These are phyloP conservation scores for Penicillium digitatum DNA, from an alignment of 2,329 filamentous ascomycete species.

Conservation along the genomic window DNA sequence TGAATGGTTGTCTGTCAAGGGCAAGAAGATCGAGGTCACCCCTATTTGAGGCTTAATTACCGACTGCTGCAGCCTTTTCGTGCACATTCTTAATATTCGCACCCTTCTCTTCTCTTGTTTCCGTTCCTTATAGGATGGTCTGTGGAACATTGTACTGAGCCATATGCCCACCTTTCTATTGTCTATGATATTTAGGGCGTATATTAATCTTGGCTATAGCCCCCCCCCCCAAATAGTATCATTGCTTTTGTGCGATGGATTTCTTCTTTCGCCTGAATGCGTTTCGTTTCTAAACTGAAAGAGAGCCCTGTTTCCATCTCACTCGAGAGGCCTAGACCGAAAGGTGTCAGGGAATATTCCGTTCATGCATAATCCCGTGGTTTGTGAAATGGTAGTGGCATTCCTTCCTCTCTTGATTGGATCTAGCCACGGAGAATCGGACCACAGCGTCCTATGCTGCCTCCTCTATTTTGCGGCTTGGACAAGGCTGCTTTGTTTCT, in stretches of 20 bases:
- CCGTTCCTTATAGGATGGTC: not conserved
- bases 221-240: too few relatives aligned
- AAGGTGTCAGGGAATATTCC: too few relatives aligned
- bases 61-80: not conserved
- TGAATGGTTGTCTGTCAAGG: conserved; percentile 43
- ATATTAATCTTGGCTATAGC: not conserved
- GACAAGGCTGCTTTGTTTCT: too few relatives aligned
- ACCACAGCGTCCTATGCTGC: too few relatives aligned
- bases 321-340: not conserved
- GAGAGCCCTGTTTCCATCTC: not conserved
- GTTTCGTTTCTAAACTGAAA: too few relatives aligned
- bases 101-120: not conserved
- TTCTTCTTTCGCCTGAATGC: not conserved
- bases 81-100: conserved; percentile 13
- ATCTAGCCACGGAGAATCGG: too few relatives aligned
- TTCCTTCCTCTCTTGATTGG: too few relatives aligned
- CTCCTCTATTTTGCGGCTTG: too few relatives aligned
- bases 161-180: conserved; percentile 1
- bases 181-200: not conserved
- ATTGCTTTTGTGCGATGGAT: not conserved
- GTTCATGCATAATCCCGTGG: too few relatives aligned
- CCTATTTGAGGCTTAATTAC: conserved; percentile 5
- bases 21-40: conserved; percentile 28
- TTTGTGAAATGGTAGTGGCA: too few relatives aligned
- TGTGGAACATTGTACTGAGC: not conserved